Evolutionary conservation across 768 basidiomycete genomes (phyloP).

Genomic region (Strobilomyces echinocephalus): DNA sequence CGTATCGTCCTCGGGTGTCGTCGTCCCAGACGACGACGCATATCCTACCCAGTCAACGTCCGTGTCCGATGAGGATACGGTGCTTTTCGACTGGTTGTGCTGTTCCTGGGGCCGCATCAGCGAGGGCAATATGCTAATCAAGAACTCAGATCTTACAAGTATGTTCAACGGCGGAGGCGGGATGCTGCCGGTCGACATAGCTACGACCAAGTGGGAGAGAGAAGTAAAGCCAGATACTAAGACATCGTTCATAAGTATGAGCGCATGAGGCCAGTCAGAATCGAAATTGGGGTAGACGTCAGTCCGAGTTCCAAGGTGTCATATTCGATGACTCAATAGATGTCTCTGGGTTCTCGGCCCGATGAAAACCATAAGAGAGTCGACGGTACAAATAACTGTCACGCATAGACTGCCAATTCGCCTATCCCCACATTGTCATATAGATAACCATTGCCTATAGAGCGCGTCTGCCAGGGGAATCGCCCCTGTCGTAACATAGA

Average conservation of each 20-base stretch:
- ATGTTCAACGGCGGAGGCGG: neutral
- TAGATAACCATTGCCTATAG: constrained; percentile 78
- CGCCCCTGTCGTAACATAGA: constrained; percentile 78
- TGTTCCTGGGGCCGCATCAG: neutral
- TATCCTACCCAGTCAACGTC: constrained; percentile 20
- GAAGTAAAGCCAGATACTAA: neutral
- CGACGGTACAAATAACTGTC: neutral
- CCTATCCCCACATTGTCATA: constrained; percentile 36
- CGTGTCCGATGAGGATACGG: constrained; percentile 19
- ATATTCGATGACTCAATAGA: neutral
- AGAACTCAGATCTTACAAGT: neutral
- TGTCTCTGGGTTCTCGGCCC: neutral
- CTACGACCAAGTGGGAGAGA: neutral
- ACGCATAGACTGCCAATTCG: neutral
- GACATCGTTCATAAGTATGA: neutral
- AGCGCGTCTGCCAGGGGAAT: constrained; percentile 62
- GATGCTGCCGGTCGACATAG: neutral
- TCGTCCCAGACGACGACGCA: constrained; percentile 28
- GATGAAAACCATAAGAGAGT: neutral
- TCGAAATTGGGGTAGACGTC: constrained; percentile 1
- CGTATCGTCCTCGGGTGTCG: constrained; percentile 29
- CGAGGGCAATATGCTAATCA: neutral
- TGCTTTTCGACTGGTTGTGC: constrained; percentile 4
- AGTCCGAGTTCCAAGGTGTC: neutral
- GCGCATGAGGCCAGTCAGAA: neutral